Evolutionary conservation across 108 stramenopile genomes (phyloP).

Genomic region (Skeletonema menzelii): DNA sequence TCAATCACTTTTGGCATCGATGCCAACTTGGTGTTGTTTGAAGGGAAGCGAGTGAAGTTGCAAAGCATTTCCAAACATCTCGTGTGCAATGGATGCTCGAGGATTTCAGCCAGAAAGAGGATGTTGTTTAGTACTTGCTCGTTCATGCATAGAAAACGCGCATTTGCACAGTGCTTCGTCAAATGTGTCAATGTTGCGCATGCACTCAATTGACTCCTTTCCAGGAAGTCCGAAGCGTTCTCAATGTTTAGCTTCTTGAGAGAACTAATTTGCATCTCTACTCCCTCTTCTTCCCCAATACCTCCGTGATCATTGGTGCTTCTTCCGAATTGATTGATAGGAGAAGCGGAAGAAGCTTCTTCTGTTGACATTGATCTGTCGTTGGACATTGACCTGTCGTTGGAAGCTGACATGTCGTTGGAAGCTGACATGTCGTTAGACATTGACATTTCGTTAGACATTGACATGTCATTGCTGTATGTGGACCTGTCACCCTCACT

Average conservation of each 20-base stretch:
- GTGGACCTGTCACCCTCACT: background rate
- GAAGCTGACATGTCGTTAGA: background rate
- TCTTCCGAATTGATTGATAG: background rate
- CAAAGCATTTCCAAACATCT: constrained; percentile 86
- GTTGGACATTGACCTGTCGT: background rate
- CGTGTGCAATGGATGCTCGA: constrained; percentile 69
- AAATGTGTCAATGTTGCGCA: constrained; percentile 83
- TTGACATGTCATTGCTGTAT: background rate
- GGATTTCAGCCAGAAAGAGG: constrained; percentile 43
- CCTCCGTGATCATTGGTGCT: constrained; percentile 17
- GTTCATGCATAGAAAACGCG: constrained; percentile 50
- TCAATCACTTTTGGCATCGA: constrained; percentile 51
- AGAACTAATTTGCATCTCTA: constrained; percentile 44
- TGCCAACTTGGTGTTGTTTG: constrained; percentile 59
- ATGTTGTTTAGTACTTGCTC: constrained; percentile 47
- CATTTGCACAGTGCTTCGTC: constrained; percentile 75
- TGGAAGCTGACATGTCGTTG: no score
- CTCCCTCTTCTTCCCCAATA: constrained; percentile 34
- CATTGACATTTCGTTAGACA: no score
- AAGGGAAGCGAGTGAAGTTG: constrained; percentile 76
- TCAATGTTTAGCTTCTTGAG: constrained; percentile 52
- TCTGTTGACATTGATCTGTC: background rate
- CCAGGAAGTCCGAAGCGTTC: constrained; percentile 43
- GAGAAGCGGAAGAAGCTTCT: background rate
- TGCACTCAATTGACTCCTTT: constrained; percentile 63